A percentile compares a stretch with the other conserved stretches of the same genome.
phyloP scores from a whole-genome alignment of 2,329 filamentous ascomycete genomes.

The Xylariaceae sp. region DNA sequence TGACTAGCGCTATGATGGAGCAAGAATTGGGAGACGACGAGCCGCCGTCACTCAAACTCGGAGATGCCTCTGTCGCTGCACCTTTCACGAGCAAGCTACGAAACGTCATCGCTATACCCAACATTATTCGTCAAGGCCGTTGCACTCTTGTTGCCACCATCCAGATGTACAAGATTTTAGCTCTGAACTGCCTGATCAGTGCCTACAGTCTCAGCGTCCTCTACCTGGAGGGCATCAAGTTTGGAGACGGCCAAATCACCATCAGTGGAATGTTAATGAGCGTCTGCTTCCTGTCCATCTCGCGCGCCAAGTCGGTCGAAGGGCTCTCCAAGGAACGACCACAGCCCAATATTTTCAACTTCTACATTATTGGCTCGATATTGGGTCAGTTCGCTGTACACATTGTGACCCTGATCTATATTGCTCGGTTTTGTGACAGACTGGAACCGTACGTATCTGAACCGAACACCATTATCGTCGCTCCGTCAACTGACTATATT shows the following conservation, averaged over 20 bases:
- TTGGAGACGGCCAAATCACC: conserved; percentile 95
- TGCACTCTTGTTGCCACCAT: conserved; percentile 98
- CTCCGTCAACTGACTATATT: not conserved
- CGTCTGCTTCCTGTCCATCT: conserved; percentile 97
- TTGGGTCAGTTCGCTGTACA: conserved; percentile 96
- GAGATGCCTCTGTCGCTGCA: conserved; percentile 92
- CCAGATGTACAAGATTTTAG: conserved; percentile 99
- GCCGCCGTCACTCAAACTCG: conserved; percentile 92
- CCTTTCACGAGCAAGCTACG: conserved; percentile 97
- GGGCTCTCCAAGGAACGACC: conserved; percentile 93
- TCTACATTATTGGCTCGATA: conserved; percentile 97
- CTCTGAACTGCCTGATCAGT: conserved; percentile 94
- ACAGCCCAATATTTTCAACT: conserved; percentile 98
- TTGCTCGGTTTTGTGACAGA: conserved; percentile 79
- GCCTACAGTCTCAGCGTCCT: conserved; percentile 95
- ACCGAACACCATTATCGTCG: not conserved
- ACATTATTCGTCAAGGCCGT: conserved; percentile 95
- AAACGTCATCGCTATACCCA: conserved; percentile 94
- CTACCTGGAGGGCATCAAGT: conserved; percentile 98
- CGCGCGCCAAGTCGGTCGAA: conserved; percentile 93
- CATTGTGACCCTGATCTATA: conserved; percentile 88
- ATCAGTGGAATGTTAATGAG: conserved; percentile 99
- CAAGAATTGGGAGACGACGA: conserved; percentile 81
- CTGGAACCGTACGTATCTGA: conserved; percentile 70
- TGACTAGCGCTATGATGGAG: conserved; percentile 85